A percentile compares a stretch with the other conserved stretches of the same genome.
Conservation (phyloP, 2,329 filamentous ascomycete species). For the Fusarium tricinctum region DNA sequence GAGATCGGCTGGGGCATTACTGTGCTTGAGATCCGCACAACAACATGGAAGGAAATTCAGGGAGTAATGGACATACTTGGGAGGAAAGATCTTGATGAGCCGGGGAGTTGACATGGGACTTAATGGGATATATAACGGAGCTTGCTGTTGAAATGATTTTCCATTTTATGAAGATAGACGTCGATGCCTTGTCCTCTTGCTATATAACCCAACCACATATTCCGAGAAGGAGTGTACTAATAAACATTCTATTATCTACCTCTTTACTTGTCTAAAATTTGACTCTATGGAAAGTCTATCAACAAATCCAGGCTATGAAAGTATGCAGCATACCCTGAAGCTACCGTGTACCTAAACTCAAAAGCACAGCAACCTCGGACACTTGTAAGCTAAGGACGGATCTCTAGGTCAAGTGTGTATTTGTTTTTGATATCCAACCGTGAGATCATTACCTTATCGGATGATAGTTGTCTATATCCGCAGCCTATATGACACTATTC, state of each 20-base stretch:
- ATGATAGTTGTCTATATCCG: background rate
- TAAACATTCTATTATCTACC: background rate
- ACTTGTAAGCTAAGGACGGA: too few species aligned
- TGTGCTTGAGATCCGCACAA: constrained; percentile 48
- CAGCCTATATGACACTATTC: background rate
- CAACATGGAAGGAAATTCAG: constrained; percentile 52
- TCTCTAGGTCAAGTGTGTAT: background rate
- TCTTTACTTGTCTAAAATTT: background rate
- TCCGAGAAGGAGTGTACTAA: background rate
- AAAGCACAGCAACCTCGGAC: background rate
- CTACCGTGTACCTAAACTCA: background rate
- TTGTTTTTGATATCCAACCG: background rate
- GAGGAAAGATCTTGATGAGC: constrained; percentile 49
- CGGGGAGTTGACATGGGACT: background rate
- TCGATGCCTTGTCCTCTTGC: background rate
- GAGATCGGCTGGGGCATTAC: constrained; percentile 46
- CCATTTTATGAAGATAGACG: constrained; percentile 5
- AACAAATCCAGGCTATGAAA: background rate
- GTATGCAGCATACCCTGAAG: background rate
- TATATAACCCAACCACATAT: background rate
- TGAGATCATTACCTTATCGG: background rate
- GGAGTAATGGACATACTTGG: constrained; percentile 45
- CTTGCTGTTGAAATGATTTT: background rate
- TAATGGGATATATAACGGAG: constrained; percentile 6
- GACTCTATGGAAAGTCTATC: background rate